Evolutionary conservation across 345 rosid genomes (phyloP).

Genomic region (Salix exigua): DNA sequence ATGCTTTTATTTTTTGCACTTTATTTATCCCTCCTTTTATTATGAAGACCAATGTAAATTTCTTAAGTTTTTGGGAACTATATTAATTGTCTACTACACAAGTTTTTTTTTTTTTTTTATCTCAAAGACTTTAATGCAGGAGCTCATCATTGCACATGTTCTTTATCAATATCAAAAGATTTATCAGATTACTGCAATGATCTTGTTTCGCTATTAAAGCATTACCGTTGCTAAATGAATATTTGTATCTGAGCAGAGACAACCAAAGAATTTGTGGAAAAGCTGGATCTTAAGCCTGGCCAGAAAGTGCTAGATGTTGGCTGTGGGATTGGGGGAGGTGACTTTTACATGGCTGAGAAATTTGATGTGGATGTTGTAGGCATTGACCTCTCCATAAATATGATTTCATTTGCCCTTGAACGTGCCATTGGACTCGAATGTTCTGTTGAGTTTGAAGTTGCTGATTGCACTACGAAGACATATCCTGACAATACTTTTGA

Average conservation of each 20-base stretch:
- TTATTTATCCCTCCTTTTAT: background rate
- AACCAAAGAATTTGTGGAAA: conserved; percentile 87
- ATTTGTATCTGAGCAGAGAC: conserved; percentile 56
- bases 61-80: background rate
- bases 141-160: background rate
- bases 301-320: conserved; percentile 98
- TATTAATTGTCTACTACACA: background rate
- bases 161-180: background rate
- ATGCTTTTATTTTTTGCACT: background rate
- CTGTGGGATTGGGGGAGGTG: conserved; percentile 99
- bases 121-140: no score
- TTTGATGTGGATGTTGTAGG: conserved; percentile 87
- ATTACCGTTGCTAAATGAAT: conserved; percentile 3
- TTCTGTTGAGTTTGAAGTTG: conserved; percentile 91
- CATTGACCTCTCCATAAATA: conserved; percentile 86
- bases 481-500: conserved; percentile 81
- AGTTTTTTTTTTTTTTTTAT: background rate
- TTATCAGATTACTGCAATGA: background rate
- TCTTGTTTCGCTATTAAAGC: background rate
- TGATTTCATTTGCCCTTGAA: conserved; percentile 94
- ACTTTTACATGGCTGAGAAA: conserved; percentile 95
- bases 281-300: conserved; percentile 80
- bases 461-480: conserved; percentile 84
- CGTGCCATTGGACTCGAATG: conserved; percentile 86
- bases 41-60: background rate